Evolutionary conservation across 805 yeast genomes (phyloP).

Genomic region (Ogataea pini): DNA sequence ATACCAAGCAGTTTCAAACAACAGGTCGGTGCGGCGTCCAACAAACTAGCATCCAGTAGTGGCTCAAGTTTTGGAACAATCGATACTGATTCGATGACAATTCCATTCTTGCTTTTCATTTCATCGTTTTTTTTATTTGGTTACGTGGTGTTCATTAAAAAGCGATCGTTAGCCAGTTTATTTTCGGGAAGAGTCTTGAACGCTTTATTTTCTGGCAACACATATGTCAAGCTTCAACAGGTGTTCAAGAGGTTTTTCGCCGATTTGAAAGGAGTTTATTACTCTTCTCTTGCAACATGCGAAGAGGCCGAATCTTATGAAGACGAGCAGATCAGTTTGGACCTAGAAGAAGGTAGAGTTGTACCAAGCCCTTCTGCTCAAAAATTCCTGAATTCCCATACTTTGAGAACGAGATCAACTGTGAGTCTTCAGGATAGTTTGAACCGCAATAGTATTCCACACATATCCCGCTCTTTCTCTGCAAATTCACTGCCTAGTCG

Average conservation of each 20-base stretch:
- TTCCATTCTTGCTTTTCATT: constrained; percentile 13
- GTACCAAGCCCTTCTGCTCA: constrained; percentile 8
- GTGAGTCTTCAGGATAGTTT: constrained; percentile 27
- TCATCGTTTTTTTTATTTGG: constrained; percentile 20
- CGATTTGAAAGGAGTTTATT: constrained; percentile 14
- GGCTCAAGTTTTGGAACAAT: neutral
- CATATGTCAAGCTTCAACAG: constrained; percentile 8
- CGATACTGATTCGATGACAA: constrained; percentile 9
- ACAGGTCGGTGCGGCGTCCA: neutral
- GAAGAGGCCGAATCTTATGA: constrained; percentile 20
- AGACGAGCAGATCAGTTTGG: constrained; percentile 10
- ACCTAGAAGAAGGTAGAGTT: constrained; percentile 23
- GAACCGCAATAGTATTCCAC: constrained; percentile 5
- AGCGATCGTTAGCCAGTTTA: constrained; percentile 3
- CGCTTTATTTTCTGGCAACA: constrained; percentile 7
- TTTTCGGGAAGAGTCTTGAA: constrained; percentile 3
- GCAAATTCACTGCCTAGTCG: constrained; percentile 17
- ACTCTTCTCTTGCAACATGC: constrained; percentile 15
- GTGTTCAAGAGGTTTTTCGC: constrained; percentile 14
- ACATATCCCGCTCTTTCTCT: constrained; percentile 16
- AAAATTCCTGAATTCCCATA: constrained; percentile 7
- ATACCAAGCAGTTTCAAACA: constrained; percentile 37
- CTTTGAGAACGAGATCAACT: constrained; percentile 35
- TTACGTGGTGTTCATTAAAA: constrained; percentile 13
- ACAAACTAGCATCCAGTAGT: neutral